These are phyloP conservation scores for Pluteus cervinus DNA, from an alignment of 768 basidiomycete species.

Conservation along the genomic window DNA sequence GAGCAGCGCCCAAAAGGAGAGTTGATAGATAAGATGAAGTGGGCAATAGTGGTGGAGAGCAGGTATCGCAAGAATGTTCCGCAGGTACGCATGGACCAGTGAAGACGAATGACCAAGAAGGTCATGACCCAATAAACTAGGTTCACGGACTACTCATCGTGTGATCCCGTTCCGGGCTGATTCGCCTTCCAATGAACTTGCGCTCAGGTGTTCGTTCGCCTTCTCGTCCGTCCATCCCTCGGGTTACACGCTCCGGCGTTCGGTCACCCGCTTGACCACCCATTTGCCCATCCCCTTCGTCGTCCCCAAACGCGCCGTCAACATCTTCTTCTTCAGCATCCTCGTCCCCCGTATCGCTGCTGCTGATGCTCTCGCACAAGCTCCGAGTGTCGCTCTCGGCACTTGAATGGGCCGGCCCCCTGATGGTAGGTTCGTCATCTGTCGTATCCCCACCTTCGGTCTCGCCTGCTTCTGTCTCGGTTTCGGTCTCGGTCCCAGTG, in stretches of 20 bases:
- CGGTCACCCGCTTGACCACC: slow-evolving; percentile 5
- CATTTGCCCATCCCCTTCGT: slow-evolving; percentile 11
- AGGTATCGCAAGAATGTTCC: too few species aligned
- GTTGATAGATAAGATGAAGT: too few species aligned
- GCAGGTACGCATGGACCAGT: too few species aligned
- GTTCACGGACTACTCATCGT: slow-evolving; percentile 17
- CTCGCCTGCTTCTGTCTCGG: slow-evolving; percentile 43
- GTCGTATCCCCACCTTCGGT: slow-evolving; percentile 61
- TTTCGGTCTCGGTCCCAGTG: slow-evolving; percentile 29
- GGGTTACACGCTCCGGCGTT: too few species aligned
- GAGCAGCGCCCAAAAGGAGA: too few species aligned
- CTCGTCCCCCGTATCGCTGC: slow-evolving; percentile 10
- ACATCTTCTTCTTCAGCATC: slow-evolving; percentile 14
- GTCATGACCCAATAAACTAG: too few species aligned
- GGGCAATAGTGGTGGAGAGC: too few species aligned
- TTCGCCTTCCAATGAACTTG: not conserved
- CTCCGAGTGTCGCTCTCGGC: slow-evolving; percentile 22
- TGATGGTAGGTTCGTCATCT: slow-evolving; percentile 81
- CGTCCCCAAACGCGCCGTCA: slow-evolving; percentile 17
- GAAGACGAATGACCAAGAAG: too few species aligned
- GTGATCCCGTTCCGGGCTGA: slow-evolving; percentile 10
- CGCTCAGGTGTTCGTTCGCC: slow-evolving; percentile 19
- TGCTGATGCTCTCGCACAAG: slow-evolving; percentile 12
- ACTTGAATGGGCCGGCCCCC: slow-evolving; percentile 22
- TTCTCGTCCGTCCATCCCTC: slow-evolving; percentile 6